A percentile compares a stretch with the other conserved stretches of the same genome.
These are phyloP conservation scores for Phytophthora palmivora DNA, from an alignment of 352 stramenopile species.

Conservation along the genomic window DNA sequence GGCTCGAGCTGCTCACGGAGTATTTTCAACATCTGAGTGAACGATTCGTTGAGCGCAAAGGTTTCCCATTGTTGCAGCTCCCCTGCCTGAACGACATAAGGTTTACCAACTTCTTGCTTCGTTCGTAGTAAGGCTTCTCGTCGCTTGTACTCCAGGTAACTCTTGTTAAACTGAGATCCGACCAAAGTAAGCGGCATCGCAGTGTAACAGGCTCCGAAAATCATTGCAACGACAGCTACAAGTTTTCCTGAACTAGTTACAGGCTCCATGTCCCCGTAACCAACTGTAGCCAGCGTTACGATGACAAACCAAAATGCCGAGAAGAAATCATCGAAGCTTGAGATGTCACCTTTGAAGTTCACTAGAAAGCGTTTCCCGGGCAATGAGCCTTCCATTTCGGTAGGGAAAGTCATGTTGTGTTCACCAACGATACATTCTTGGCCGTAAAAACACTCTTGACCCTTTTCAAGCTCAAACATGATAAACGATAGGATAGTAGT, in stretches of 20 bases:
- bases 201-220: conserved; percentile 84
- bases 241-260: conserved; percentile 72
- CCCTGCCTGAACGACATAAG: conserved; percentile 45
- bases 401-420: conserved; percentile 66
- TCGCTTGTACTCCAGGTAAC: conserved; percentile 81
- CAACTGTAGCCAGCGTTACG: conserved; percentile 75
- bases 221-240: conserved; percentile 78
- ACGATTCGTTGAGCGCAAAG: conserved; percentile 63
- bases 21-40: conserved; percentile 47
- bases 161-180: conserved; percentile 85
- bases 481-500: conserved; percentile 80
- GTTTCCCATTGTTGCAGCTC: conserved; percentile 59
- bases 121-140: conserved; percentile 73
- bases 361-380: conserved; percentile 78
- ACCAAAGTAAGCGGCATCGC: conserved; percentile 84
- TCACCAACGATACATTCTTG: conserved; percentile 62
- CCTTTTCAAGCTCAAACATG: conserved; percentile 84
- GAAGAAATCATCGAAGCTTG: conserved; percentile 83
- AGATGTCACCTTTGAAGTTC: conserved; percentile 72
- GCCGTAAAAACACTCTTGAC: conserved; percentile 80
- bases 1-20: conserved; percentile 48
- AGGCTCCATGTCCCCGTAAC: conserved; percentile 82
- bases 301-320: conserved; percentile 89
- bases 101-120: conserved; percentile 78
- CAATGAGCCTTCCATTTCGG: conserved; percentile 54